Evolutionary conservation across 2,329 filamentous ascomycete species (phyloP).

Genomic region (Westerdykella aurantiaca): DNA sequence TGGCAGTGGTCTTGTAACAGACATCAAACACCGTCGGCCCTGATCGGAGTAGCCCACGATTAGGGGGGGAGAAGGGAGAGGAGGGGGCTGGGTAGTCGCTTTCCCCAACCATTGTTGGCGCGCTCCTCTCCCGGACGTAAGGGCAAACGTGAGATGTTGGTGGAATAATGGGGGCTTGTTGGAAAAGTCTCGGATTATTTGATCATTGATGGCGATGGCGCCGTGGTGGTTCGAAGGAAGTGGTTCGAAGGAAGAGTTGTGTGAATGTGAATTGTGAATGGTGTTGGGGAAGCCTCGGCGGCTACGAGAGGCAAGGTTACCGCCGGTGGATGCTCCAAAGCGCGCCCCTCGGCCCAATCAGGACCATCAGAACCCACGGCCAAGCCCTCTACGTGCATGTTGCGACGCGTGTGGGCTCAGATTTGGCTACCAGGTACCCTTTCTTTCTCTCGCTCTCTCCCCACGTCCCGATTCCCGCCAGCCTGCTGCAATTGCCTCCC

Average conservation of each 20-base stretch:
- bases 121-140: neutral
- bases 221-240: conserved; percentile 13
- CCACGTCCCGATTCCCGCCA: conserved; percentile 28
- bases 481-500: conserved; percentile 29
- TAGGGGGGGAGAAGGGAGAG: neutral
- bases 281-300: conserved; percentile 7
- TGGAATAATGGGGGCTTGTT: conserved; percentile 12
- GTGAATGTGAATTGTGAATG: no score
- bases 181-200: neutral
- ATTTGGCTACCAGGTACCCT: conserved; percentile 11
- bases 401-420: conserved; percentile 31
- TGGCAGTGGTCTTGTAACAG: conserved; percentile 28
- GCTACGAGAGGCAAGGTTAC: conserved; percentile 6
- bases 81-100: neutral
- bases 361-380: conserved; percentile 17
- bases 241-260: conserved; percentile 12
- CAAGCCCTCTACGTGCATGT: conserved; percentile 27
- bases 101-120: no score
- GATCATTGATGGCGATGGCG: conserved; percentile 7
- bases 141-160: neutral
- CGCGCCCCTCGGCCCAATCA: conserved; percentile 29
- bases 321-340: conserved; percentile 30
- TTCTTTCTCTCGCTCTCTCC: conserved; percentile 14
- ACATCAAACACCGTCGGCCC: conserved; percentile 30
- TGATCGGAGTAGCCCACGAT: conserved; percentile 4